Base-by-base conservation (phyloP, 2,329 filamentous ascomycete species). In the Pezicula carpinea region DNA sequence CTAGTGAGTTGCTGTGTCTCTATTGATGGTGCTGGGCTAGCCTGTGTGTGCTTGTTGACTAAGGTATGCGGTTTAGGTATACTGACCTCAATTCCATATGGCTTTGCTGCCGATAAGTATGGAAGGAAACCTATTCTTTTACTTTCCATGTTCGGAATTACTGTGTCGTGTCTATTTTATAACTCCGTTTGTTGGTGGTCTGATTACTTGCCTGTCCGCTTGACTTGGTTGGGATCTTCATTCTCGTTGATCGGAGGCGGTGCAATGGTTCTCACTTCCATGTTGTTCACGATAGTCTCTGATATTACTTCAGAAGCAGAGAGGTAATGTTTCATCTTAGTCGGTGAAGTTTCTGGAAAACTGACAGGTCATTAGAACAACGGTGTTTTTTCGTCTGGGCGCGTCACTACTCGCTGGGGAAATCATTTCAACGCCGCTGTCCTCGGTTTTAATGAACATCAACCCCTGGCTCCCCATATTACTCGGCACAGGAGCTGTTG, bases 21-120 rank as follows among this genome's bases (percentile, higher is more conserved):
- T 4, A 17, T 11, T 15, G 10, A 34, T 38, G 34, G 17, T 38
- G 15, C 11, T 1, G 5, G 15, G 17, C 19, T 18, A 18, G 3
- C 15, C 10, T 13, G 18, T 38, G 13, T 13, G 14, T 19, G n/a
- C 14, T 18, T 14, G 13, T 21, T 38, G 15, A 38, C n/a, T 7
- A n/a, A n/a, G n/a, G n/a, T n/a, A 17, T 36, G n/a, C 8, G 17
- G 4, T 33, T 38, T 77, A 64, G 70, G 76, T 47, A 77, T 78
- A 68, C 75, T 72, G 13, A 74, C 79, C 51, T 75, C 75, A 3
- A 36, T 44, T 36, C 51, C 51, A 5, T 55, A 52, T 33, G 52
- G 53, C 4, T 34, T 45, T n/a, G 17, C 54, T 15, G 47, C 51
- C 6, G 52, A 55, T 43, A 54, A 46, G 15, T 32, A 50, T 38